A percentile compares a stretch with the other conserved stretches of the same genome.
These are phyloP conservation scores for Apiospora pterosperma DNA, from an alignment of 2,329 filamentous ascomycete species.

Conservation along the genomic window DNA sequence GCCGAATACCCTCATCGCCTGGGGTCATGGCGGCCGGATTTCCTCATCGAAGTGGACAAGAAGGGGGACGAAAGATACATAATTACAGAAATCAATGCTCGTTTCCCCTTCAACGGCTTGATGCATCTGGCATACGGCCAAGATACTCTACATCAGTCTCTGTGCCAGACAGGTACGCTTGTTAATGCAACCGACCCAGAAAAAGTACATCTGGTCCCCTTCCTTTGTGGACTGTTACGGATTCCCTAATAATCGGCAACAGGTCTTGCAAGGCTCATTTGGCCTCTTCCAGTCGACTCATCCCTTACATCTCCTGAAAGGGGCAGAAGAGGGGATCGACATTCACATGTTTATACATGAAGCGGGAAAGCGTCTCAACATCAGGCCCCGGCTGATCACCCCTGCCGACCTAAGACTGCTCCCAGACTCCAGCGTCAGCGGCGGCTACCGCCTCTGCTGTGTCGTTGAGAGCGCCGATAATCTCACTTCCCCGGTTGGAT, in stretches of 20 bases:
- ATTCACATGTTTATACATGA: constrained; percentile 35
- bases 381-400: constrained; percentile 29
- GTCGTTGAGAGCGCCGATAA: constrained; percentile 14
- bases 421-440: constrained; percentile 22
- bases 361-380: constrained; percentile 22
- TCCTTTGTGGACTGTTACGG: background rate
- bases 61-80: constrained; percentile 20
- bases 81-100: constrained; percentile 39
- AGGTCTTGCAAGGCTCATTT: background rate
- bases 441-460: constrained; percentile 27
- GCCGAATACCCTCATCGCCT: background rate
- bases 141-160: constrained; percentile 20
- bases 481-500: constrained; percentile 4
- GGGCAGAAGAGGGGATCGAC: constrained; percentile 33
- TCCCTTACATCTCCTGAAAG: constrained; percentile 35
- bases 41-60: constrained; percentile 29
- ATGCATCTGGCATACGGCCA: constrained; percentile 28
- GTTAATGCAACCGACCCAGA: background rate
- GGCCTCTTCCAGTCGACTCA: background rate
- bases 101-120: constrained; percentile 37
- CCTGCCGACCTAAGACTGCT: constrained; percentile 27
- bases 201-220: background rate
- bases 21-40: constrained; percentile 23
- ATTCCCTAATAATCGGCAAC: background rate
- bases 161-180: constrained; percentile 22